These are phyloP conservation scores for Vicia villosa DNA, from an alignment of 306 rosid genomes.

Conservation along the genomic window DNA sequence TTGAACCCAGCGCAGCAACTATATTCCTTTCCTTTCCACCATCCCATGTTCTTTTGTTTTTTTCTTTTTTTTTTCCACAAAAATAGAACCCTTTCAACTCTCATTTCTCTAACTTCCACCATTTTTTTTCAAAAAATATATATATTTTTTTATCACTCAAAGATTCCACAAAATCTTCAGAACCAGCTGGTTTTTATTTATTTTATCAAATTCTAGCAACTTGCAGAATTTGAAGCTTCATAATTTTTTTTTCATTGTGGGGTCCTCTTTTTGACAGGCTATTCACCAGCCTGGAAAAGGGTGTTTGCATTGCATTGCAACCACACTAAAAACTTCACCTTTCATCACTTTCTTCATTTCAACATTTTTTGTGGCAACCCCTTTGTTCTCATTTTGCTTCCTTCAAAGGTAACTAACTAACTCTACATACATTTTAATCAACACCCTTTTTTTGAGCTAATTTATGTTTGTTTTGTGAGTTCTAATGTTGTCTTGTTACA, in stretches of 20 bases:
- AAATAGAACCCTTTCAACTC: neutral
- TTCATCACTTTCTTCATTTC: slow-evolving; percentile 9
- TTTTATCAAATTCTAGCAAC: neutral
- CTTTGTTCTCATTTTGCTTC: slow-evolving; percentile 32
- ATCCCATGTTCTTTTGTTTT: slow-evolving; percentile 9
- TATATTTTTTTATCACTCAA: neutral
- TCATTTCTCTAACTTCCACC: neutral
- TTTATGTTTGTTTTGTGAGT: neutral
- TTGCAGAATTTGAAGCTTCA: slow-evolving; percentile 35
- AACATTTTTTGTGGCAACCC: slow-evolving; percentile 6
- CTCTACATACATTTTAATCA: neutral
- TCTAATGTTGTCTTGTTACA: neutral
- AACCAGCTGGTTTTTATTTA: neutral
- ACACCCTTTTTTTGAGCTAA: neutral
- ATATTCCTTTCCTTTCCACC: neutral
- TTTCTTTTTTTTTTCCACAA: neutral
- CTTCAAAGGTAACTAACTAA: slow-evolving; percentile 29
- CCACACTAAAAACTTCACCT: slow-evolving; percentile 45
- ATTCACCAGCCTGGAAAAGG: slow-evolving; percentile 58
- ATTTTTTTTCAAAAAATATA: neutral
- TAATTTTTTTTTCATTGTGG: slow-evolving; percentile 27
- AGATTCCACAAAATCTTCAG: slow-evolving; percentile 11
- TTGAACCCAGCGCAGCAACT: slow-evolving; percentile 16
- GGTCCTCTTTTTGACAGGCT: slow-evolving; percentile 52
- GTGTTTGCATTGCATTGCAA: slow-evolving; percentile 42